phyloP scores from a whole-genome alignment of 1,284 basidiomycete genomes.

The Laetiporus sulphureus region DNA sequence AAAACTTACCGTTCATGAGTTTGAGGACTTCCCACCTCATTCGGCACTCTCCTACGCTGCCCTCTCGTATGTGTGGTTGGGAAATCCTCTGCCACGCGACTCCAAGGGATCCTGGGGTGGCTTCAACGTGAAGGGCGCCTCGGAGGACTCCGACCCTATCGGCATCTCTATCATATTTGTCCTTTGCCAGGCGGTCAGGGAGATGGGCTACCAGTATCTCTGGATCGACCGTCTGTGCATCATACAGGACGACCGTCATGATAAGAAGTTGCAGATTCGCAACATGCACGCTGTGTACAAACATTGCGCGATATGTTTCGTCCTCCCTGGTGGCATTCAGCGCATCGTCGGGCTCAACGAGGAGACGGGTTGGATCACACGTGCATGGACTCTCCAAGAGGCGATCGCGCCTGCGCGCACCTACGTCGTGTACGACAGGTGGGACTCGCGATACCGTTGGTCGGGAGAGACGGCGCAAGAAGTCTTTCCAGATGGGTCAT shows the following conservation, averaged over 20 bases:
- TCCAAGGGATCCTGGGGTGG: background rate
- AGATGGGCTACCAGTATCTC: constrained; percentile 5
- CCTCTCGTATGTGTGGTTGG: constrained; percentile 12
- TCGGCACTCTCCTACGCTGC: constrained; percentile 3
- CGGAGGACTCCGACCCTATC: constrained; percentile 10
- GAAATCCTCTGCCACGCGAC: constrained; percentile 1
- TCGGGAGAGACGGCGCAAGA: background rate
- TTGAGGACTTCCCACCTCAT: background rate
- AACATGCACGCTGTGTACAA: constrained; percentile 13
- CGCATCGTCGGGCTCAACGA: constrained; percentile 10
- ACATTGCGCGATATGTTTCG: constrained; percentile 7
- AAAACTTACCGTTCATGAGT: background rate
- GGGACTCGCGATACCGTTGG: background rate
- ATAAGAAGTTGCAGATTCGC: constrained; percentile 14
- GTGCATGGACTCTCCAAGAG: constrained; percentile 16
- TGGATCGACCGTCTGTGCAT: constrained; percentile 16
- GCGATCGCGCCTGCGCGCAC: constrained; percentile 7
- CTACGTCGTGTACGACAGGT: constrained; percentile 7
- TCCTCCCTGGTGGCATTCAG: constrained; percentile 11
- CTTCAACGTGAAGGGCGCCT: constrained; percentile 9
- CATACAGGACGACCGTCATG: constrained; percentile 9
- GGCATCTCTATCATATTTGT: constrained; percentile 7
- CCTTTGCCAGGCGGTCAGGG: constrained; percentile 6
- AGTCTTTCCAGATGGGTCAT: constrained; percentile 1
- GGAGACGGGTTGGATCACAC: constrained; percentile 13